phyloP scores from a whole-genome alignment of 768 basidiomycete genomes.

The Porpolomopsis calyptriformis region DNA sequence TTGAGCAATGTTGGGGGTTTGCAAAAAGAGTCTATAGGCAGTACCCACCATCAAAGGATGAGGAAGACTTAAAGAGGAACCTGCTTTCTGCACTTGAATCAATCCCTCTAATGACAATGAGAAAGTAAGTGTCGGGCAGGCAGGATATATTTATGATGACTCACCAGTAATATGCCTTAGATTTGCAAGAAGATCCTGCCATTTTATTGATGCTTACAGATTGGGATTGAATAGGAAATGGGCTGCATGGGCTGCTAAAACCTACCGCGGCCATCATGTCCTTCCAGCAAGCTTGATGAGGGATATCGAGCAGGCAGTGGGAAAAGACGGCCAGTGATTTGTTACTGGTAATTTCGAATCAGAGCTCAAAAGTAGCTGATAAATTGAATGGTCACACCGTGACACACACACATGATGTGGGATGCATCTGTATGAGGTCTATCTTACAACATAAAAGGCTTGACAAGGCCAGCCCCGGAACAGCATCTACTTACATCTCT shows the following conservation, averaged over 20 bases:
- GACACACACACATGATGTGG: not conserved
- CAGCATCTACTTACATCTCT: no score
- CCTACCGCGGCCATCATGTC: constrained; percentile 15
- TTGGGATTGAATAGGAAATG: constrained; percentile 13
- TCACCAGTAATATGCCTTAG: not conserved
- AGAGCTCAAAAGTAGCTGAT: no score
- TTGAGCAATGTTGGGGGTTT: constrained; percentile 28
- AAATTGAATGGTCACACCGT: no score
- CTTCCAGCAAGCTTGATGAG: constrained; percentile 9
- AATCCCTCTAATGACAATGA: constrained; percentile 19
- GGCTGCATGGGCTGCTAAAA: constrained; percentile 16
- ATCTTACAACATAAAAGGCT: no score
- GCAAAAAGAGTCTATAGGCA: constrained; percentile 20
- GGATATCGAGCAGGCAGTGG: constrained; percentile 1
- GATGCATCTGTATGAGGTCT: not conserved
- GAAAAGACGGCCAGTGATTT: no score
- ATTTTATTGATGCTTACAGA: constrained; percentile 17
- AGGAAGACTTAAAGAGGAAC: constrained; percentile 26
- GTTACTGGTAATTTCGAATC: no score
- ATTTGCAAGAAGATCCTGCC: not conserved
- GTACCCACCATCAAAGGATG: constrained; percentile 16
- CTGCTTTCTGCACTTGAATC: constrained; percentile 18
- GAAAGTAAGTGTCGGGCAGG: constrained; percentile 3
- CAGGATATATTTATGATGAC: not conserved
- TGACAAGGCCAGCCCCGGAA: no score